Evolutionary conservation across 1,284 basidiomycete species (phyloP).

Genomic region (Cutaneotrichosporon spelunceum): DNA sequence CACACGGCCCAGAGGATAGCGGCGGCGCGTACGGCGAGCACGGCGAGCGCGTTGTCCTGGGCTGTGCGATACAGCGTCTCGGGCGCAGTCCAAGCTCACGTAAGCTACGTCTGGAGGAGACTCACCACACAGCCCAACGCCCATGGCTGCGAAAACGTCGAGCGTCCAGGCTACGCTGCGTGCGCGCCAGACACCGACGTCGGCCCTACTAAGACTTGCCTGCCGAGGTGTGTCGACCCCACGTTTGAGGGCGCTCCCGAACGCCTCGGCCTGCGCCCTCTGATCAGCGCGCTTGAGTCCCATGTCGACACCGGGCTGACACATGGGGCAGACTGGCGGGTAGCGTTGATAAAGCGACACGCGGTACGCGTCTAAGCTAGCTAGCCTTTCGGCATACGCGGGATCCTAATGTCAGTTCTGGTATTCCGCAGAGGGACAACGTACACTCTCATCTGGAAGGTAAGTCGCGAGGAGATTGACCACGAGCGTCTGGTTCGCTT

Average conservation of each 20-base stretch:
- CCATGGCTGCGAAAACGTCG: slow-evolving; percentile 17
- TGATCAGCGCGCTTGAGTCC: slow-evolving; percentile 71
- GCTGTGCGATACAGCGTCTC: neutral
- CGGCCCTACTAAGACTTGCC: slow-evolving; percentile 8
- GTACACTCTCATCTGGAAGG: slow-evolving; percentile 64
- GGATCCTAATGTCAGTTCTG: slow-evolving; percentile 58
- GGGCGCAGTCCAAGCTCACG: slow-evolving; percentile 5
- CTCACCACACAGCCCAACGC: slow-evolving; percentile 26
- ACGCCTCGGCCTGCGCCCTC: slow-evolving; percentile 73
- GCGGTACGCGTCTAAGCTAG: slow-evolving; percentile 66
- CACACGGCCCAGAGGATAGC: slow-evolving; percentile 44
- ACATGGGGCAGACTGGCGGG: slow-evolving; percentile 74
- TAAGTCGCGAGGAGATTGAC: slow-evolving; percentile 83
- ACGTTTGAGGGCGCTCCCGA: slow-evolving; percentile 49
- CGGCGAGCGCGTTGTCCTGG: neutral
- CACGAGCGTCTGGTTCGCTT: slow-evolving; percentile 83
- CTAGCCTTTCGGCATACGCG: slow-evolving; percentile 62
- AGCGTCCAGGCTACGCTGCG: slow-evolving; percentile 26
- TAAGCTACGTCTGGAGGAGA: neutral
- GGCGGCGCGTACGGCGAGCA: slow-evolving; percentile 15
- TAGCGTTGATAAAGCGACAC: slow-evolving; percentile 73
- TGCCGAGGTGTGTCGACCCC: slow-evolving; percentile 17
- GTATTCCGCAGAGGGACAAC: slow-evolving; percentile 30
- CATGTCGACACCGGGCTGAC: slow-evolving; percentile 72
- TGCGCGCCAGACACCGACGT: slow-evolving; percentile 32